Conservation (phyloP, 169 alveolate species). For the Plasmodium billcollinsi region DNA sequence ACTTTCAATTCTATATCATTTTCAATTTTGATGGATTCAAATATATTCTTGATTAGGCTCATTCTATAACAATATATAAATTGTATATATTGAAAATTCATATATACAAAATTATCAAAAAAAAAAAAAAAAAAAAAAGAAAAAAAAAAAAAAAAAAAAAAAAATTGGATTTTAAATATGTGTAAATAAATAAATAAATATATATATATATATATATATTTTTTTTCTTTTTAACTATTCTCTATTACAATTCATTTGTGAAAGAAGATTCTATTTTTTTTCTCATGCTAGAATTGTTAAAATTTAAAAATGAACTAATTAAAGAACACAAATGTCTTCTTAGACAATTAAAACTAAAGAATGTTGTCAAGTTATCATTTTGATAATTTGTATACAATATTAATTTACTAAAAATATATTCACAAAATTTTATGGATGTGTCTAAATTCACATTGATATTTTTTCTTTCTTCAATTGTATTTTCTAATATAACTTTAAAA, state of each 20-base stretch:
- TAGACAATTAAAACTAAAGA: conserved; percentile 62
- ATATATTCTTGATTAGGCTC: conserved; percentile 35
- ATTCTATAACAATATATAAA: background rate
- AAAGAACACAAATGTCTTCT: conserved; percentile 70
- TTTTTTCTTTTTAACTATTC: conserved; percentile 1
- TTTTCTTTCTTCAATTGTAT: conserved; percentile 68
- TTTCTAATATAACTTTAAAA: conserved; percentile 60
- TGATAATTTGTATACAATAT: conserved; percentile 55
- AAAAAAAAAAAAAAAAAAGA: background rate
- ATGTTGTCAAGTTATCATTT: conserved; percentile 24
- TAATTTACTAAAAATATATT: conserved; percentile 67
- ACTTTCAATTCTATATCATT: conserved; percentile 66
- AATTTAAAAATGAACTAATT: conserved; percentile 69
- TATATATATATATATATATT: background rate
- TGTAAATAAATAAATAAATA: background rate
- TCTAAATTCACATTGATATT: conserved; percentile 54
- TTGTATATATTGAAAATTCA: background rate
- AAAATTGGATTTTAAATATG: background rate
- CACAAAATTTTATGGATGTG: conserved; percentile 69
- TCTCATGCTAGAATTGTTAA: conserved; percentile 32
- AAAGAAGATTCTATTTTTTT: conserved; percentile 61
- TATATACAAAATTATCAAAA: background rate
- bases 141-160: background rate
- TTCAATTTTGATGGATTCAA: conserved; percentile 69
- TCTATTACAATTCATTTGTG: conserved; percentile 44